phyloP scores from a whole-genome alignment of 306 rosid species.

The Calophaca sinica region DNA sequence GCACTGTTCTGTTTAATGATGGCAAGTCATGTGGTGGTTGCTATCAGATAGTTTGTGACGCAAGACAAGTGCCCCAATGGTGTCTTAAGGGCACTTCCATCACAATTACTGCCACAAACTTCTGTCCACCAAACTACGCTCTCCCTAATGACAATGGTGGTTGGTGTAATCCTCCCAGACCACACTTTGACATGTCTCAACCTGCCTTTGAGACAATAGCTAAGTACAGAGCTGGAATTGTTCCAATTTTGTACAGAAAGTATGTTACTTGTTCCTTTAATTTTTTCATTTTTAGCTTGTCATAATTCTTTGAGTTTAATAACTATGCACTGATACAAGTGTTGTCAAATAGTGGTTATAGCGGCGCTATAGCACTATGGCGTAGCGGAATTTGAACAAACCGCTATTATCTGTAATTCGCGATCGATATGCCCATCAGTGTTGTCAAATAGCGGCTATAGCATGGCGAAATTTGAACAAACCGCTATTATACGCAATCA shows the following conservation, averaged over 20 bases:
- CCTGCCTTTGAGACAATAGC: slow-evolving; percentile 65
- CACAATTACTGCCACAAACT: slow-evolving; percentile 75
- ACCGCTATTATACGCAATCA: no score
- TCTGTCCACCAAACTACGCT: slow-evolving; percentile 72
- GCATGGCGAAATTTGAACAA: no score
- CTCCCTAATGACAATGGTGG: slow-evolving; percentile 67
- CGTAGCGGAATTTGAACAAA: no score
- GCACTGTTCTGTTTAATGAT: slow-evolving; percentile 64
- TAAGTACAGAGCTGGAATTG: slow-evolving; percentile 66
- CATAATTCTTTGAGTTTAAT: no score
- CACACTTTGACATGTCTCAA: slow-evolving; percentile 76
- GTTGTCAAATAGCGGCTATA: no score
- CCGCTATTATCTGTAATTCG: no score
- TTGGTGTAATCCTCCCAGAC: slow-evolving; percentile 75
- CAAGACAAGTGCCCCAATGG: slow-evolving; percentile 62
- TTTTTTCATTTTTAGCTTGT: no score
- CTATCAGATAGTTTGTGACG: slow-evolving; percentile 66
- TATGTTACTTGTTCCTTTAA: slow-evolving; percentile 27
- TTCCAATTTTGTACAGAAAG: slow-evolving; percentile 57
- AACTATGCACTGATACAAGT: no score
- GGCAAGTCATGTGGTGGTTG: slow-evolving; percentile 79
- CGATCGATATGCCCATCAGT: no score
- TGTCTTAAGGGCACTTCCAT: slow-evolving; percentile 62
- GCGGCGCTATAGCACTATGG: no score
- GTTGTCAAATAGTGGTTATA: no score